These are phyloP conservation scores for Lepidopterella palustris DNA, from an alignment of 495 filamentous ascomycete genomes.

Conservation along the genomic window DNA sequence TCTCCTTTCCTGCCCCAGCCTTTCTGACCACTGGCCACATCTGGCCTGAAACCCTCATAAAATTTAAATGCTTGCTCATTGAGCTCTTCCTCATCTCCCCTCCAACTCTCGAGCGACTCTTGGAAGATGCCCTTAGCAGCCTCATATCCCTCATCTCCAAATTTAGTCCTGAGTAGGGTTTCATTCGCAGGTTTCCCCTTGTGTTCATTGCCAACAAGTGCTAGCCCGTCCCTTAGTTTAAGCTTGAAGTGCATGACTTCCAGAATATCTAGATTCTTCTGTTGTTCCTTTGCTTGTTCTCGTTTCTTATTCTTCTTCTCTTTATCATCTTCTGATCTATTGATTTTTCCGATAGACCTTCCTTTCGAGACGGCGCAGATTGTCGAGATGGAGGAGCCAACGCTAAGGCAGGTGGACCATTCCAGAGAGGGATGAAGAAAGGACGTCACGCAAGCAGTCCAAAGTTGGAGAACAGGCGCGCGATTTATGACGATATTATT, in stretches of 20 bases:
- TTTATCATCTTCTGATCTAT: background rate
- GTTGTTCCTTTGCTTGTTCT: conserved; percentile 1
- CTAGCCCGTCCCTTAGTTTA: conserved; percentile 19
- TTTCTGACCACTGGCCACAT: conserved; percentile 19
- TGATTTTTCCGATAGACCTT: conserved; percentile 23
- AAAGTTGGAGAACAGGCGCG: conserved; percentile 27
- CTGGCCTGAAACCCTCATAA: conserved; percentile 25
- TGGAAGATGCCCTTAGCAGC: conserved; percentile 11
- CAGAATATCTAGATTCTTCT: conserved; percentile 9
- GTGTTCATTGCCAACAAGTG: conserved; percentile 8
- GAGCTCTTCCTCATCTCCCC: conserved; percentile 23
- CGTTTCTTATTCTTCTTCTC: conserved; percentile 2
- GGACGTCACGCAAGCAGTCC: conserved; percentile 19
- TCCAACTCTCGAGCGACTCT: conserved; percentile 19
- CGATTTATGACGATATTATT: conserved; percentile 16
- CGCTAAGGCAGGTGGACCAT: conserved; percentile 24
- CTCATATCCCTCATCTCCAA: conserved; percentile 20
- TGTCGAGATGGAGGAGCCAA: conserved; percentile 19
- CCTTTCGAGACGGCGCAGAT: conserved; percentile 26
- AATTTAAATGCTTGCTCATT: conserved; percentile 21
- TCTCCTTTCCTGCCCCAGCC: conserved; percentile 29
- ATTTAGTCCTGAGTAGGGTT: conserved; percentile 17
- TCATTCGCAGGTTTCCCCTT: conserved; percentile 26
- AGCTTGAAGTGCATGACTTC: conserved; percentile 25
- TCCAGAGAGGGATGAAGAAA: conserved; percentile 9